These are phyloP conservation scores for Aspergillus sp. DNA, from an alignment of 2,329 filamentous ascomycete species.

Conservation along the genomic window DNA sequence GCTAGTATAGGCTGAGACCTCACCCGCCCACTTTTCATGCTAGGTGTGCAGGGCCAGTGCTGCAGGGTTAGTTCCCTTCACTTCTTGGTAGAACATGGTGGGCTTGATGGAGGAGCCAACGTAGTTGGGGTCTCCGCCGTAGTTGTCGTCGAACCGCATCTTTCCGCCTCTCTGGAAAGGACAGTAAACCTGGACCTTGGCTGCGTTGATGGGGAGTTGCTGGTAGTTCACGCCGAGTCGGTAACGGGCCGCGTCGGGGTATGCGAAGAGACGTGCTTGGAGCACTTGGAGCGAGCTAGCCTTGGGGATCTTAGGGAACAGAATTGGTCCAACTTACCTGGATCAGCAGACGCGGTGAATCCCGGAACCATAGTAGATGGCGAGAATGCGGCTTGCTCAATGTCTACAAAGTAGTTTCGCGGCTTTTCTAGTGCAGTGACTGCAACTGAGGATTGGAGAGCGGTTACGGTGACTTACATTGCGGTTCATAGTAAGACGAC, in stretches of 20 bases:
- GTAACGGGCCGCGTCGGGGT: conserved; percentile 47
- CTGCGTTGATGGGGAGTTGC: conserved; percentile 35
- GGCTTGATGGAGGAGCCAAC: conserved; percentile 24
- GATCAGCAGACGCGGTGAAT: conserved; percentile 56
- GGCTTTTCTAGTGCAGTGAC: conserved; percentile 16
- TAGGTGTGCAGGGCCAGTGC: conserved; percentile 18
- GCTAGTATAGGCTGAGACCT: conserved; percentile 15
- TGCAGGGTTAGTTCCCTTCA: background rate
- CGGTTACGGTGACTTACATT: conserved; percentile 43
- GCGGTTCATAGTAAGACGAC: conserved; percentile 67
- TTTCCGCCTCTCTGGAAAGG: conserved; percentile 45
- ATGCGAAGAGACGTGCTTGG: conserved; percentile 55
- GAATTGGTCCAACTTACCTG: conserved; percentile 27
- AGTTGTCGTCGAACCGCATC: conserved; percentile 45
- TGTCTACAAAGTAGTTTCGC: conserved; percentile 58
- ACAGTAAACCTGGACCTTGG: conserved; percentile 33
- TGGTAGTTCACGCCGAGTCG: conserved; percentile 39
- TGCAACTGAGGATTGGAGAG: background rate
- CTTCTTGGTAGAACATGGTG: conserved; percentile 10
- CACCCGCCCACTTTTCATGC: conserved; percentile 24
- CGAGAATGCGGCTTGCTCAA: conserved; percentile 62
- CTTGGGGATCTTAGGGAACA: conserved; percentile 4
- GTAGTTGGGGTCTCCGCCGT: conserved; percentile 55
- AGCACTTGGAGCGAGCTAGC: conserved; percentile 37
- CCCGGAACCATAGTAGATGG: conserved; percentile 60